Percentiles rank a stretch among this genome's conserved stretches.
phyloP scores from a whole-genome alignment of 352 stramenopile species.

The Saprolegnia diclina region DNA sequence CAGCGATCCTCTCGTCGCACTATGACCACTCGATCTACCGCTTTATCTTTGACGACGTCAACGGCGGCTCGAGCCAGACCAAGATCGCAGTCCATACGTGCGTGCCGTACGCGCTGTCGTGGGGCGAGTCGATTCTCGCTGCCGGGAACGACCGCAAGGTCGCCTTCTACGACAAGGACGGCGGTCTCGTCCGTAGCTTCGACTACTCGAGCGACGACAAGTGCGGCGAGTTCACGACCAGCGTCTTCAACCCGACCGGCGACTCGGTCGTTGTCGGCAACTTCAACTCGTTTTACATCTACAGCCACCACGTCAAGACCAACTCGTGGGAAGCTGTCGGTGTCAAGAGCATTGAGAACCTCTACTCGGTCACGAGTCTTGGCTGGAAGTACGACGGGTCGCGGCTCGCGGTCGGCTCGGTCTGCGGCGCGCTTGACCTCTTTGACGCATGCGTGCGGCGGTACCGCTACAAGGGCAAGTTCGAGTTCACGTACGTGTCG shows the following conservation, averaged over 20 bases:
- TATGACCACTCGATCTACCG: constrained; percentile 90
- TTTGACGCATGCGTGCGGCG: constrained; percentile 90
- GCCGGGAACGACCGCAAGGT: constrained; percentile 89
- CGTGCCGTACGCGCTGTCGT: constrained; percentile 87
- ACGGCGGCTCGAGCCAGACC: constrained; percentile 64
- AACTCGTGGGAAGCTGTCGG: constrained; percentile 76
- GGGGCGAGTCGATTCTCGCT: constrained; percentile 86
- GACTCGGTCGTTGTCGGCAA: constrained; percentile 90
- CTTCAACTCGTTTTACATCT: constrained; percentile 91
- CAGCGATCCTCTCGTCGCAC: constrained; percentile 85
- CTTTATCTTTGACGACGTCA: constrained; percentile 88
- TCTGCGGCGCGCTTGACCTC: constrained; percentile 88
- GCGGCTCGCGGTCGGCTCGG: constrained; percentile 82
- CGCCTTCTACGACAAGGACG: constrained; percentile 89
- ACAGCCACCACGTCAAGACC: constrained; percentile 78
- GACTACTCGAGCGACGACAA: constrained; percentile 85
- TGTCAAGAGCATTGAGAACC: constrained; percentile 85
- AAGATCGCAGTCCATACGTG: constrained; percentile 87
- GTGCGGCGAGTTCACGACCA: constrained; percentile 73
- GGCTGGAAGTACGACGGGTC: constrained; percentile 89
- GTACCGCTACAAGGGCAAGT: constrained; percentile 91
- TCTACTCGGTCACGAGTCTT: constrained; percentile 90
- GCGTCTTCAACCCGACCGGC: constrained; percentile 86
- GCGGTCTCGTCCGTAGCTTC: constrained; percentile 77
- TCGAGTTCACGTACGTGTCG: constrained; percentile 95